A percentile compares a stretch with the other conserved stretches of the same genome.
Evolutionary conservation across 306 rosid genomes (phyloP).

Genomic region (Castanospermum australe): DNA sequence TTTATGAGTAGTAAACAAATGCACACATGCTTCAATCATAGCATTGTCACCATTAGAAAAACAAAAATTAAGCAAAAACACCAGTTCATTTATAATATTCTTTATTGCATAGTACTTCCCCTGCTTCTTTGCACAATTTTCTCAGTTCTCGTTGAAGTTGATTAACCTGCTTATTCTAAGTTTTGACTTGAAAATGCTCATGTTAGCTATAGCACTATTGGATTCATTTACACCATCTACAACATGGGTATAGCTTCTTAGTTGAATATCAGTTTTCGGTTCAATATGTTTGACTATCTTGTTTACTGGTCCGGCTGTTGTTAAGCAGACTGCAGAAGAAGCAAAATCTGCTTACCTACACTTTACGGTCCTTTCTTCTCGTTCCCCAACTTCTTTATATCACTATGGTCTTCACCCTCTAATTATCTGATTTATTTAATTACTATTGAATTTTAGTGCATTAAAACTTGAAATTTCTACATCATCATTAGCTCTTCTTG

Average conservation of each 20-base stretch:
- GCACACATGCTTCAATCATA: not conserved
- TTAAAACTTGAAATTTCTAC: slow-evolving; percentile 48
- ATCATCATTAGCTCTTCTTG: slow-evolving; percentile 92
- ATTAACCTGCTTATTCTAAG: not conserved
- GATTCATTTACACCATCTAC: slow-evolving; percentile 11
- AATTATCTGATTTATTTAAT: not conserved
- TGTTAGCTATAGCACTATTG: not conserved
- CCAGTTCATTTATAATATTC: not conserved
- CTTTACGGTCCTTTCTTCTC: no score
- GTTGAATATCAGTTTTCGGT: slow-evolving; percentile 95
- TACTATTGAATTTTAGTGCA: not conserved
- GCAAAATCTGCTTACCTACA: no score
- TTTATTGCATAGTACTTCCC: not conserved
- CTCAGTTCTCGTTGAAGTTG: not conserved
- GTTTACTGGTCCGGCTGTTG: slow-evolving; percentile 90
- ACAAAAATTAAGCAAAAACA: not conserved
- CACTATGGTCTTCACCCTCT: no score
- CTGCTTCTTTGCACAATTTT: not conserved
- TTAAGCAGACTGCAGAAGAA: no score
- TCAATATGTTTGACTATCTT: slow-evolving; percentile 83
- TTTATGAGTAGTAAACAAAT: not conserved
- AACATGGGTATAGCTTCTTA: slow-evolving; percentile 62
- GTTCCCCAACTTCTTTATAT: no score
- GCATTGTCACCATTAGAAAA: not conserved
- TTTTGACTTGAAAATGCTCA: not conserved